Percentiles rank a stretch among this genome's conserved stretches.
These are phyloP conservation scores for Rauvolfia tetraphylla DNA, from an alignment of 257 asterid species.

Conservation along the genomic window DNA sequence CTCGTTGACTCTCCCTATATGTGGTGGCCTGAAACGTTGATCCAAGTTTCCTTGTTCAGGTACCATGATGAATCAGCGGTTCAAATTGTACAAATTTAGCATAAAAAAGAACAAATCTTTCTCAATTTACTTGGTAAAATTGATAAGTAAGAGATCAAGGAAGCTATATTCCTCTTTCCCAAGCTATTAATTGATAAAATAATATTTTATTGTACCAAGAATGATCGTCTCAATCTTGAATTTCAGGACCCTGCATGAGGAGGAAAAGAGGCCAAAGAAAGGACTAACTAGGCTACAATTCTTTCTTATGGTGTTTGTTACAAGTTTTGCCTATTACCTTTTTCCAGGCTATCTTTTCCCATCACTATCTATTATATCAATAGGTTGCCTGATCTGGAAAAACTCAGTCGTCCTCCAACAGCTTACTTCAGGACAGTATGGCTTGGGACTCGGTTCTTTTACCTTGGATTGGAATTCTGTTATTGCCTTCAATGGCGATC, in stretches of 20 bases:
- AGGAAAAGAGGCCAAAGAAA: constrained; percentile 47
- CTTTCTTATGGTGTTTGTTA: constrained; percentile 35
- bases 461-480: constrained; percentile 22
- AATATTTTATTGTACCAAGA: no score
- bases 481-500: constrained; percentile 16
- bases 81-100: no score
- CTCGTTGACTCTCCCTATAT: constrained; percentile 62
- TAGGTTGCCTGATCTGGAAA: constrained; percentile 19
- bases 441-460: constrained; percentile 23
- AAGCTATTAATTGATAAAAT: no score
- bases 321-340: constrained; percentile 57
- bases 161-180: no score
- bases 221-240: no score
- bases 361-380: constrained; percentile 17
- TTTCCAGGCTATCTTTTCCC: constrained; percentile 21
- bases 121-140: no score
- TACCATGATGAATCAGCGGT: background rate
- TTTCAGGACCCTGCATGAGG: constrained; percentile 55
- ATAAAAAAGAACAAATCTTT: no score
- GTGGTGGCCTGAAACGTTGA: constrained; percentile 78
- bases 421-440: constrained; percentile 19
- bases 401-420: constrained; percentile 17
- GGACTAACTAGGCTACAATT: constrained; percentile 53
- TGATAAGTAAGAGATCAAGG: no score
- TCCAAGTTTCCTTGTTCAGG: constrained; percentile 64